Evolutionary conservation across 2,329 filamentous ascomycete genomes (phyloP).

Genomic region (Exophiala viscosa): DNA sequence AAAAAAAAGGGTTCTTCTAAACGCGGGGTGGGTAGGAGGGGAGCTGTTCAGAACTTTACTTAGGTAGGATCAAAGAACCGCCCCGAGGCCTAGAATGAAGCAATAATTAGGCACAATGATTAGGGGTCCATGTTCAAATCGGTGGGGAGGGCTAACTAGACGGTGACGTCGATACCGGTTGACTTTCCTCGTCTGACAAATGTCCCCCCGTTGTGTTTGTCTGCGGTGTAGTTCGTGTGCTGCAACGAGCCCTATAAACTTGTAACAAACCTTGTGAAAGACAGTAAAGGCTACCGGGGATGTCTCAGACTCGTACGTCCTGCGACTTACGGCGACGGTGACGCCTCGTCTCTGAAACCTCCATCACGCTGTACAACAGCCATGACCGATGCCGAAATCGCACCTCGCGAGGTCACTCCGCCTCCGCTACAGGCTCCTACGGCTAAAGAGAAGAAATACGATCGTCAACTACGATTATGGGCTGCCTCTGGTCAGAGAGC

Average conservation of each 20-base stretch:
- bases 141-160: no score
- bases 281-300: background rate
- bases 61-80: no score
- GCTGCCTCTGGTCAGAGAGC: slow-evolving; percentile 87
- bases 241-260: no score
- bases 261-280: no score
- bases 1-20: no score
- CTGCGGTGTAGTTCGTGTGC: background rate
- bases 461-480: slow-evolving; percentile 92
- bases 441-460: slow-evolving; percentile 74
- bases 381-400: slow-evolving; percentile 21
- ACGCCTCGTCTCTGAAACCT: background rate
- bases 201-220: background rate
- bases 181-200: slow-evolving; percentile 9
- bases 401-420: slow-evolving; percentile 34
- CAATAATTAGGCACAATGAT: no score
- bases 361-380: background rate
- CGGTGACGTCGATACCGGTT: background rate
- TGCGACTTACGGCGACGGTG: background rate
- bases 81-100: no score
- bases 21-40: no score
- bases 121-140: no score
- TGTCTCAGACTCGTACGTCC: background rate
- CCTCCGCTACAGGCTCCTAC: slow-evolving; percentile 52
- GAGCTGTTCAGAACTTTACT: no score